Evolutionary conservation across 768 basidiomycete species (phyloP).

Genomic region (Pulveroboletus sp.): DNA sequence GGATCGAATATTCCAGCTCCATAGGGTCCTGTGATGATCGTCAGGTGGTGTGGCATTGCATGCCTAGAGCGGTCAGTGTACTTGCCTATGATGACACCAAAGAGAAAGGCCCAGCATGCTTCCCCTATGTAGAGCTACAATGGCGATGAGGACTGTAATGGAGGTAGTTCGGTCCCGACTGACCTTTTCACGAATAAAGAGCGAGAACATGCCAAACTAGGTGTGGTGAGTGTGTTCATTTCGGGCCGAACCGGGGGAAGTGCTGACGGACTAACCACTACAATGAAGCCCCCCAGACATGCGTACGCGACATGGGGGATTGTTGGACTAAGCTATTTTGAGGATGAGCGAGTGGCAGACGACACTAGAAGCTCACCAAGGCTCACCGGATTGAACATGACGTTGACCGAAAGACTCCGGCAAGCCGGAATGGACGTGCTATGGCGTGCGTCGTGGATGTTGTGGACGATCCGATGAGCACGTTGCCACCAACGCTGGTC

Average conservation of each 20-base stretch:
- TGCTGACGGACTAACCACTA: constrained; percentile 45
- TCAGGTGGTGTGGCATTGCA: constrained; percentile 6
- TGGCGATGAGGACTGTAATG: constrained; percentile 4
- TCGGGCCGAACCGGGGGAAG: background rate
- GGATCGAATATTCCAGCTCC: constrained; percentile 80
- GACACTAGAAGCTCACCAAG: background rate
- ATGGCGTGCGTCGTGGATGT: constrained; percentile 5
- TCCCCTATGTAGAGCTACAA: constrained; percentile 86
- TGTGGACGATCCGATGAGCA: background rate
- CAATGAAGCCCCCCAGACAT: constrained; percentile 76
- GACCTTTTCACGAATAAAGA: constrained; percentile 84
- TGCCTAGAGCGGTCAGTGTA: constrained; percentile 1
- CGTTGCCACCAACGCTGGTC: background rate
- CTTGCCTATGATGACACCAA: constrained; percentile 85
- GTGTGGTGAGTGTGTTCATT: background rate
- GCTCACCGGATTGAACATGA: constrained; percentile 53
- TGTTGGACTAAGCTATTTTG: constrained; percentile 40
- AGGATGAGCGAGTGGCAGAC: constrained; percentile 2
- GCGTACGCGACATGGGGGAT: constrained; percentile 75
- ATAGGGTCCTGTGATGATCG: constrained; percentile 59
- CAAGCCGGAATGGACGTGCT: background rate
- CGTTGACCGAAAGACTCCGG: constrained; percentile 13
- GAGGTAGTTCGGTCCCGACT: constrained; percentile 8
- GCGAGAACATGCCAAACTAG: constrained; percentile 93
- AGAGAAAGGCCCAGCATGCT: constrained; percentile 91